These are phyloP conservation scores for Helotiales sp. DNA, from an alignment of 2,329 filamentous ascomycete genomes.

Conservation along the genomic window DNA sequence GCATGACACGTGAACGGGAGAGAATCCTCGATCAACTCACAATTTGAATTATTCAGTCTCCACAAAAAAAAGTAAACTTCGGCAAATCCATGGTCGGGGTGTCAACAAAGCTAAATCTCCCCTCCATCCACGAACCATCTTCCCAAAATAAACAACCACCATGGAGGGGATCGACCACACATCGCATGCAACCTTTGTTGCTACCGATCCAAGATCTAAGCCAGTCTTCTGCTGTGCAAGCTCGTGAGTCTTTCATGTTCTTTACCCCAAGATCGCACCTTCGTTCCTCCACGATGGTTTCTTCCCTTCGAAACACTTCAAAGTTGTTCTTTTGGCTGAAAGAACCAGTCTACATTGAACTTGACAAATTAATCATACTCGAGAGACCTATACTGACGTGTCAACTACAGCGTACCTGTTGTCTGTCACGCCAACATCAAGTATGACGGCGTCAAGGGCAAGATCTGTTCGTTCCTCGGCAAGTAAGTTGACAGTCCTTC, in stretches of 20 bases:
- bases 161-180: not conserved
- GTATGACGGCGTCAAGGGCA: not conserved
- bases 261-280: no score
- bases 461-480: not conserved
- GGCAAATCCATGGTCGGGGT: no score
- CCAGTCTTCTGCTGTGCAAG: not conserved
- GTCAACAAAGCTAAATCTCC: not conserved
- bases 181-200: not conserved
- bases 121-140: not conserved
- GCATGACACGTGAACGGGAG: no score
- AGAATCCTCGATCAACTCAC: not conserved
- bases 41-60: not conserved
- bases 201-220: not conserved
- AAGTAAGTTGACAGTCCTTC: not conserved
- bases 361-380: not conserved
- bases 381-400: not conserved
- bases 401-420: not conserved
- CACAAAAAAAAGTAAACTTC: not conserved
- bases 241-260: not conserved
- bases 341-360: not conserved
- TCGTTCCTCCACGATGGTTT: not conserved
- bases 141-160: not conserved
- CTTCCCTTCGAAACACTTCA: not conserved
- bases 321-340: not conserved
- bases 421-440: not conserved